These are phyloP conservation scores for Kodamaea restingae DNA, from an alignment of 805 yeast species.

Conservation along the genomic window DNA sequence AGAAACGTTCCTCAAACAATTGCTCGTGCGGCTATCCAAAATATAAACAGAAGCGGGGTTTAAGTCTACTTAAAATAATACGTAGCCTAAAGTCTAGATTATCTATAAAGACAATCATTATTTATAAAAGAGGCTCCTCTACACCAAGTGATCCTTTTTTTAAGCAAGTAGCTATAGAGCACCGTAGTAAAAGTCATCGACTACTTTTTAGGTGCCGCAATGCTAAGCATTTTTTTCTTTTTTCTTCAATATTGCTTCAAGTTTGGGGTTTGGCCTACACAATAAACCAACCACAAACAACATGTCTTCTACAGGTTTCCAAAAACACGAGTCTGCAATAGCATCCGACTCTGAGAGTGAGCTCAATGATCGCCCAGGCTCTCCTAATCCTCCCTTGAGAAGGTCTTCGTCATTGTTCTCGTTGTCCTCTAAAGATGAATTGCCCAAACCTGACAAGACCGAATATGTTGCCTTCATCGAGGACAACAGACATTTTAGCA, in stretches of 20 bases:
- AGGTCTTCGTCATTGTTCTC: conserved; percentile 52
- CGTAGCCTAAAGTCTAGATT: too few species aligned
- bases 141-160: too few species aligned
- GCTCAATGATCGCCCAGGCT: conserved; percentile 15
- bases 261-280: too few species aligned
- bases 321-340: conserved; percentile 32
- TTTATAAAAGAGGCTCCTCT: too few species aligned
- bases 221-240: neutral
- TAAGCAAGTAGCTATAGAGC: too few species aligned
- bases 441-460: conserved; percentile 72
- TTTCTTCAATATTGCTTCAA: neutral
- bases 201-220: neutral
- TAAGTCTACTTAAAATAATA: too few species aligned
- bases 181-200: neutral
- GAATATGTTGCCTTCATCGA: conserved; percentile 78
- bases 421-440: conserved; percentile 44
- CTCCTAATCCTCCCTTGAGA: conserved; percentile 35
- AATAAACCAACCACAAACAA: neutral
- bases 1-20: too few species aligned
- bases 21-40: too few species aligned
- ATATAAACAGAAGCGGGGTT: too few species aligned
- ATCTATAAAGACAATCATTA: too few species aligned
- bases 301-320: conserved; percentile 23
- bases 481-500: conserved; percentile 80
- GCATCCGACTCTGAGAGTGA: conserved; percentile 36